Base-by-base conservation (phyloP, 2,329 filamentous ascomycete genomes). In the Allantophomopsis lycopodina region DNA sequence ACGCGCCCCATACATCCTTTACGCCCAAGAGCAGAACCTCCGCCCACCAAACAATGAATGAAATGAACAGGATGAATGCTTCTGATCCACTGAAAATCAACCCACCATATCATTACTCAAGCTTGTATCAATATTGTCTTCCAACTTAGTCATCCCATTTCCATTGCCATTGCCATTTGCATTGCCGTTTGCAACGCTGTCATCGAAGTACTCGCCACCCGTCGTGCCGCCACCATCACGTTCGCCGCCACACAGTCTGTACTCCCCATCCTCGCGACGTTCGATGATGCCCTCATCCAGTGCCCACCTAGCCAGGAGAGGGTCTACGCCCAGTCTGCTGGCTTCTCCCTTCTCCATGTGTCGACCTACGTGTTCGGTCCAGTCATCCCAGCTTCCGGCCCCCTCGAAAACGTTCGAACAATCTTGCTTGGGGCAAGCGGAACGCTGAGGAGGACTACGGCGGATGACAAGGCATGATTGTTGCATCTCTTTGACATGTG, bases 281-380 rank as follows among this genome's bases (percentile, higher is more conserved):
- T 78, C 71, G 42, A 81, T 78, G 47, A 81, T 79, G 6, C 64
- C 65, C 49, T 80, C 73, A 1, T 75, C 70, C 15, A 79, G 57
- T 4, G 76, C 75, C 74, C 76, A 81, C 42, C 71, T 62, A 0
- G 72, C 68, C 34, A 81, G 56, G 32, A 76, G 55, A 2, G 58
- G 56, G 46, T 80, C 76, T 5, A 79, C 71, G 1, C 68, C 71
- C 14, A 80, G 61, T 17, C 63, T 57, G 17, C 63, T 60, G 3
- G 71, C 74, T 44, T 80, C 75, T 6, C 73, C 73, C 47, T 79
- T 79, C 58, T 95, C 88, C 66, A 94, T 81, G 56, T 96, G 89
- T 36, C 81, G 71, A 1, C 88, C 88, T 1, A 95, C 80, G 56
- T 96, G 89, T 56, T 96, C 89, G 43, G 91, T 91, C 62, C 87